Conservation (phyloP, 257 asterid genomes). For the Scutellaria minor region DNA sequence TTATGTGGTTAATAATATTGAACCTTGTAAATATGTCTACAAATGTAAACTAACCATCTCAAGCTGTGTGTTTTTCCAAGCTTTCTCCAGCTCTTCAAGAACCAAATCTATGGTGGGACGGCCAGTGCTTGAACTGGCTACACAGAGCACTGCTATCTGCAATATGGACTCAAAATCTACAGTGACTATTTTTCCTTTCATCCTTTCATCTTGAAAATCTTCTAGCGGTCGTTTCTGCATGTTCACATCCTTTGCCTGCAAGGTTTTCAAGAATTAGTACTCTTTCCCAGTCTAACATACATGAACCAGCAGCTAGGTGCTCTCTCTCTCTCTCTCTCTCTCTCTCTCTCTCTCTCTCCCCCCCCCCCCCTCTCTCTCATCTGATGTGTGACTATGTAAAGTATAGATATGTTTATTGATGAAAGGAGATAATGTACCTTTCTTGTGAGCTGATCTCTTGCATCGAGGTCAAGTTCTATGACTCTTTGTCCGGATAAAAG, state of each 20-base stretch:
- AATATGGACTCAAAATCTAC: conserved; percentile 76
- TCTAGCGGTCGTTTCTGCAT: conserved; percentile 61
- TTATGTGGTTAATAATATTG: not conserved
- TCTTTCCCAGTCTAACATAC: not conserved
- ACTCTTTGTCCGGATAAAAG: conserved; percentile 80
- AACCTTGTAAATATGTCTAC: not conserved
- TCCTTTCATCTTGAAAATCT: conserved; percentile 67
- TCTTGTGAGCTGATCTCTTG: conserved; percentile 79
- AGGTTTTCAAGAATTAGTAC: conserved; percentile 20
- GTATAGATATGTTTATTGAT: not conserved
- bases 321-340: not conserved
- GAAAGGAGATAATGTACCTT: conserved; percentile 49
- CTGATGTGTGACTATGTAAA: too few species aligned
- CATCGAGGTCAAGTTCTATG: conserved; percentile 73
- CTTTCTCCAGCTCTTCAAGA: conserved; percentile 72
- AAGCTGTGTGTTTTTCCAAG: conserved; percentile 54
- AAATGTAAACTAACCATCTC: conserved; percentile 46
- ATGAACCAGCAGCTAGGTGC: not conserved
- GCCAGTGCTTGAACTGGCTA: conserved; percentile 70
- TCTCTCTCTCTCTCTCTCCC: not conserved
- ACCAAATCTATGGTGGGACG: conserved; percentile 76
- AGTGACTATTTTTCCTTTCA: conserved; percentile 53
- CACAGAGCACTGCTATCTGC: conserved; percentile 81
- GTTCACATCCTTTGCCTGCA: conserved; percentile 91
- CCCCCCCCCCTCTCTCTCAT: too few species aligned